A percentile compares a stretch with the other conserved stretches of the same genome.
Evolutionary conservation across 2,329 filamentous ascomycete genomes (phyloP).

Genomic region (Pseudocercospora fuligena): DNA sequence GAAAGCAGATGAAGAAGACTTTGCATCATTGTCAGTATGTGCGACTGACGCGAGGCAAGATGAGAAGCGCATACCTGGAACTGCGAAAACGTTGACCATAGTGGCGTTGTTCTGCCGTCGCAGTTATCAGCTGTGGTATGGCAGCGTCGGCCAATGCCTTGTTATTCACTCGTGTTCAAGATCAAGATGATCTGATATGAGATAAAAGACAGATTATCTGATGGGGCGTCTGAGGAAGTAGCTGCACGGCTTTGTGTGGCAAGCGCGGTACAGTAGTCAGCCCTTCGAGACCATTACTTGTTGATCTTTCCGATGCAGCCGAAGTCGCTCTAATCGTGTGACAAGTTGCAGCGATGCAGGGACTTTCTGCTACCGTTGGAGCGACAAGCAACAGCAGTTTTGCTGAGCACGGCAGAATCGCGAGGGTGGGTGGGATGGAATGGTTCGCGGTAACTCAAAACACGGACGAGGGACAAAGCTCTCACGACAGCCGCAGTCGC

Average conservation of each 20-base stretch:
- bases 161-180: not conserved
- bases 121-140: not conserved
- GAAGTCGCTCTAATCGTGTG: not conserved
- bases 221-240: not conserved
- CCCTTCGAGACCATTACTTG: not conserved
- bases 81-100: constrained; percentile 73
- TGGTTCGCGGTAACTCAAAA: not conserved
- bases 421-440: not conserved
- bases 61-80: constrained; percentile 57
- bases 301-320: not conserved
- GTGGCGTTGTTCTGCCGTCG: constrained; percentile 41
- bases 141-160: not conserved
- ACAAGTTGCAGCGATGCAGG: not conserved
- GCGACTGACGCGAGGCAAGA: not conserved
- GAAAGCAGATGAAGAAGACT: constrained; percentile 90
- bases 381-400: not conserved
- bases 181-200: constrained; percentile 26
- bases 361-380: not conserved
- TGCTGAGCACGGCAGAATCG: not conserved
- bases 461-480: not conserved
- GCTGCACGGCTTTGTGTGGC: constrained; percentile 1
- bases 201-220: constrained; percentile 3
- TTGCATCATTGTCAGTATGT: constrained; percentile 8
- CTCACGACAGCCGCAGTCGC: not conserved
- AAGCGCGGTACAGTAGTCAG: not conserved